These are phyloP conservation scores for Ophiosphaerella herpotricha DNA, from an alignment of 2,329 filamentous ascomycete species.

Conservation along the genomic window DNA sequence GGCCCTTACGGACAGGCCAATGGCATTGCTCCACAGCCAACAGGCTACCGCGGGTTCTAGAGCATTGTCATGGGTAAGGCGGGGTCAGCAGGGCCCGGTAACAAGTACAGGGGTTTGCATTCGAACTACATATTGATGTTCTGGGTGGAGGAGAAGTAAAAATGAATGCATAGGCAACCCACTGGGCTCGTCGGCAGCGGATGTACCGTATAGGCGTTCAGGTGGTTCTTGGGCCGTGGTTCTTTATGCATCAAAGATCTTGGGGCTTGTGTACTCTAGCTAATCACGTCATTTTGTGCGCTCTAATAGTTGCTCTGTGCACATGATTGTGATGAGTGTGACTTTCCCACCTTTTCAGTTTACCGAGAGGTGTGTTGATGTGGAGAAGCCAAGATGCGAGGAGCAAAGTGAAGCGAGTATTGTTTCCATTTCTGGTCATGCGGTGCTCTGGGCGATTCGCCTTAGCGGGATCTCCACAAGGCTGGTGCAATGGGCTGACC, in stretches of 20 bases:
- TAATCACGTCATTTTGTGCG: conserved; percentile 18
- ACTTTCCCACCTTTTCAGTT: background rate
- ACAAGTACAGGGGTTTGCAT: conserved; percentile 5
- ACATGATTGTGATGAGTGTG: background rate
- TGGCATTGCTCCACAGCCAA: conserved; percentile 86
- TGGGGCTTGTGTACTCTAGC: conserved; percentile 33
- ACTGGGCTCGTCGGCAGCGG: conserved; percentile 18
- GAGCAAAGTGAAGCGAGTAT: background rate
- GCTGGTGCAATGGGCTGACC: conserved; percentile 14
- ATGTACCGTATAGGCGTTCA: conserved; percentile 41
- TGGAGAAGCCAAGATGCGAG: conserved; percentile 2
- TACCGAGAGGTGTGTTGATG: background rate
- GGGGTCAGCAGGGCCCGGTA: background rate
- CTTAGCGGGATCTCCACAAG: conserved; percentile 14
- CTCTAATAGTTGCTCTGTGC: background rate
- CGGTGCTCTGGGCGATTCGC: conserved; percentile 10
- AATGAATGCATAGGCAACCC: conserved; percentile 22
- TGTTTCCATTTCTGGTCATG: conserved; percentile 17
- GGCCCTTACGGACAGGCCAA: conserved; percentile 79
- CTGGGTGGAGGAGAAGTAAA: conserved; percentile 28
- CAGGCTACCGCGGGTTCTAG: conserved; percentile 57
- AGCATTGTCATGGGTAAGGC: background rate
- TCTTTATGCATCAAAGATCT: conserved; percentile 19
- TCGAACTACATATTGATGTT: conserved; percentile 33
- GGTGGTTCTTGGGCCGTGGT: conserved; percentile 20